Evolutionary conservation across 1,139 yeast species (phyloP).

Genomic region (Scheffersomyces quercinus): DNA sequence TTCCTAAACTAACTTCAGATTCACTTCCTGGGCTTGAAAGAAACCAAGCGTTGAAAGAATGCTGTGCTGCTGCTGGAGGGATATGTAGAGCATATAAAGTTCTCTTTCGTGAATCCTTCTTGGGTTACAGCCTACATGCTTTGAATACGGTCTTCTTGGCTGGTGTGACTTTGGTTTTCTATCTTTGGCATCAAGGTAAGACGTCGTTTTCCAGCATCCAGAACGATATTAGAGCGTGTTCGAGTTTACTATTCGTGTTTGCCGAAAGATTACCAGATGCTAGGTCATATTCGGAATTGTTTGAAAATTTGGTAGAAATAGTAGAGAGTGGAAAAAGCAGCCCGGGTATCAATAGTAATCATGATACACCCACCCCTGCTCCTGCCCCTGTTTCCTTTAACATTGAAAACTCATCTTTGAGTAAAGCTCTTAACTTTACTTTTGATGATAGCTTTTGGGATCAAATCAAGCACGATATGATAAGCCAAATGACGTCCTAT

Average conservation of each 20-base stretch:
- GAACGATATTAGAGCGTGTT: neutral
- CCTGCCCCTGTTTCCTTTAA: neutral
- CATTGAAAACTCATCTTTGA: neutral
- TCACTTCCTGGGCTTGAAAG: neutral
- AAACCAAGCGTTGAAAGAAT: neutral
- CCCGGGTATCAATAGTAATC: neutral
- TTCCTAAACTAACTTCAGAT: neutral
- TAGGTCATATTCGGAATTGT: neutral
- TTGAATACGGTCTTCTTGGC: neutral
- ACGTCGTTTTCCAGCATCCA: neutral
- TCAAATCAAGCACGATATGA: neutral
- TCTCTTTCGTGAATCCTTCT: neutral
- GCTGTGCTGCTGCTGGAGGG: neutral
- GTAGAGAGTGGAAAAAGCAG: neutral
- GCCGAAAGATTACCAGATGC: neutral
- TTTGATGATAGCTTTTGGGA: neutral
- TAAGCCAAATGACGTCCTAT: neutral
- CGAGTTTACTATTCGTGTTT: neutral
- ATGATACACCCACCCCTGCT: neutral
- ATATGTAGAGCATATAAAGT: neutral
- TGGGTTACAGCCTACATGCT: neutral
- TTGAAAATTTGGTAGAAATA: neutral
- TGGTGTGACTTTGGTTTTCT: neutral
- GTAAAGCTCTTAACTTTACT: neutral
- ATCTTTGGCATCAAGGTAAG: neutral